Percentiles rank a stretch among this genome's conserved stretches.
These are phyloP conservation scores for Canavalia ensiformis DNA, from an alignment of 306 rosid species.

Conservation along the genomic window DNA sequence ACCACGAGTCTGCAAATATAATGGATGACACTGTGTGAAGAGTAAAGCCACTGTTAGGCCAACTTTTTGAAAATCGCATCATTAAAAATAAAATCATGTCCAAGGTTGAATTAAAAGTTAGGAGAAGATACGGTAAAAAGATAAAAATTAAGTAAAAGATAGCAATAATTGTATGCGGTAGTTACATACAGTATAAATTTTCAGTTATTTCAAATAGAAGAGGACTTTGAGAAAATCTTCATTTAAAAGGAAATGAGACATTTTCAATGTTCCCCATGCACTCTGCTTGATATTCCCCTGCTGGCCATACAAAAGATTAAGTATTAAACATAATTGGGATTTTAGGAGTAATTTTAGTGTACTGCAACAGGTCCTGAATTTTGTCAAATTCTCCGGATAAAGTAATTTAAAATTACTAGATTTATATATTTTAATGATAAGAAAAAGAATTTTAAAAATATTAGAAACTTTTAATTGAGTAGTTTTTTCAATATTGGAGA, in stretches of 20 bases:
- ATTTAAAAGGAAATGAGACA: slow-evolving; percentile 26
- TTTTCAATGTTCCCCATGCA: slow-evolving; percentile 38
- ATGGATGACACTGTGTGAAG: slow-evolving; percentile 36
- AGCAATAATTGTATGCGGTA: too few species aligned
- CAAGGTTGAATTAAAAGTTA: background rate
- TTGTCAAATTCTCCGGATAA: too few species aligned
- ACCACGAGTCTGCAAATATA: slow-evolving; percentile 26
- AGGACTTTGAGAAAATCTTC: background rate
- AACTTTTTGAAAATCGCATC: slow-evolving; percentile 13
- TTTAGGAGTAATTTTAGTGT: background rate
- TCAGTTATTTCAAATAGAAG: too few species aligned
- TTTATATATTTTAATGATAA: too few species aligned
- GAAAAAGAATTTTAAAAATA: too few species aligned
- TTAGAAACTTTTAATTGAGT: too few species aligned
- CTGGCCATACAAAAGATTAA: slow-evolving; percentile 35
- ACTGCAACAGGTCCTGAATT: background rate
- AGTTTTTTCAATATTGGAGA: background rate
- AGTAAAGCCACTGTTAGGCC: background rate
- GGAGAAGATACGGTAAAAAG: slow-evolving; percentile 30
- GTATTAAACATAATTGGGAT: background rate
- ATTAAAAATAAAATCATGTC: background rate
- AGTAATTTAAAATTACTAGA: too few species aligned
- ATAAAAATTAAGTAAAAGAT: background rate
- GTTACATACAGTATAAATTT: too few species aligned
- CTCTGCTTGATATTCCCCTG: background rate